A percentile compares a stretch with the other conserved stretches of the same genome.
Evolutionary conservation across 805 yeast genomes (phyloP).

Genomic region (Schwanniomyces occidentalis): DNA sequence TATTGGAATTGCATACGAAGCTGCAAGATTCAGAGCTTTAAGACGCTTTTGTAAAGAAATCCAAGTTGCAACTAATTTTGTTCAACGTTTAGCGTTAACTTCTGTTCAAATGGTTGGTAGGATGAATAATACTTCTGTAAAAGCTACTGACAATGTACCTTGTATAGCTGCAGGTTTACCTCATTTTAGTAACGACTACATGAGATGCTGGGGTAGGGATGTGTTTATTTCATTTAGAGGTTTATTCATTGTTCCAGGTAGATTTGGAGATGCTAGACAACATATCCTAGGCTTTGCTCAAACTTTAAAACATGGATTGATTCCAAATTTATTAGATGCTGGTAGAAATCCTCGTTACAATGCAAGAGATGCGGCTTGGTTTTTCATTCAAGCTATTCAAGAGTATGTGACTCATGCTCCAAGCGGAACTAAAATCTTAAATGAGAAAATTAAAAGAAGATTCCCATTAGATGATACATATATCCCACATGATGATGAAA

Average conservation of each 20-base stretch:
- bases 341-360: slow-evolving; percentile 93
- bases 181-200: slow-evolving; percentile 84
- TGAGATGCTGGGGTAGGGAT: slow-evolving; percentile 99
- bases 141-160: slow-evolving; percentile 62
- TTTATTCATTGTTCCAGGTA: slow-evolving; percentile 69
- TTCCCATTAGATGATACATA: slow-evolving; percentile 88
- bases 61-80: slow-evolving; percentile 65
- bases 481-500: slow-evolving; percentile 63
- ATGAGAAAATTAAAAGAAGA: slow-evolving; percentile 74
- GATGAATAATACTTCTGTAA: slow-evolving; percentile 71
- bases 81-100: slow-evolving; percentile 75
- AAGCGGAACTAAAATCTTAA: slow-evolving; percentile 62
- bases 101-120: slow-evolving; percentile 85
- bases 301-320: slow-evolving; percentile 91
- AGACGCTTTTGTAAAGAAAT: slow-evolving; percentile 53
- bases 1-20: slow-evolving; percentile 82
- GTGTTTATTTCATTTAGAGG: slow-evolving; percentile 89
- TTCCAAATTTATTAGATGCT: slow-evolving; percentile 89
- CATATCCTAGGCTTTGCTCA: slow-evolving; percentile 88
- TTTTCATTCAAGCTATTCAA: slow-evolving; percentile 84
- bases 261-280: slow-evolving; percentile 73
- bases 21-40: slow-evolving; percentile 70
- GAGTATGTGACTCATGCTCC: slow-evolving; percentile 74
- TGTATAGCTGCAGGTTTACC: slow-evolving; percentile 96
- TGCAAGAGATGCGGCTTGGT: slow-evolving; percentile 98